Evolutionary conservation across 2,329 filamentous ascomycete species (phyloP).

Genomic region (Pseudopyricularia cyperi): DNA sequence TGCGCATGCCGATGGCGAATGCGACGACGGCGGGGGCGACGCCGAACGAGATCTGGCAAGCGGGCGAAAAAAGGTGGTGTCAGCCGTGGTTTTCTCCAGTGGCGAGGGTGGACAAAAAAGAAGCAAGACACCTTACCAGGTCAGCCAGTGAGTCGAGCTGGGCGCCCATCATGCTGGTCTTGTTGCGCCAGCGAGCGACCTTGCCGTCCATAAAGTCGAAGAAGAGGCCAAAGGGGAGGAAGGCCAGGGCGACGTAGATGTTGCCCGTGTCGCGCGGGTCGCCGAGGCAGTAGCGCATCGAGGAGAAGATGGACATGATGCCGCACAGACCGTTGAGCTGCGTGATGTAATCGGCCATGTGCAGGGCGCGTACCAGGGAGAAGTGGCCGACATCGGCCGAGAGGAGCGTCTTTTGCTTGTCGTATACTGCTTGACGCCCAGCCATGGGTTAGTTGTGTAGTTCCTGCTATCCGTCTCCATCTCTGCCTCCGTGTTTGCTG

Average conservation of each 20-base stretch:
- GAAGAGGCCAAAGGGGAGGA: constrained; percentile 88
- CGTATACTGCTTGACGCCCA: constrained; percentile 18
- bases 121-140: too few relatives aligned
- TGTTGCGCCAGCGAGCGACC: constrained; percentile 90
- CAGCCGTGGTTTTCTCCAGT: neutral
- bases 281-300: constrained; percentile 80
- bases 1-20: constrained; percentile 81
- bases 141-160: constrained; percentile 94
- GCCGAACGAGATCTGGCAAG: constrained; percentile 76
- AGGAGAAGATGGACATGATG: constrained; percentile 91
- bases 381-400: constrained; percentile 62
- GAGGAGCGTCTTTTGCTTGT: constrained; percentile 67
- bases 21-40: constrained; percentile 78
- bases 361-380: constrained; percentile 52
- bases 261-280: constrained; percentile 51
- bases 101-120: constrained; percentile 4
- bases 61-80: neutral
- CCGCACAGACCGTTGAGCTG: constrained; percentile 76
- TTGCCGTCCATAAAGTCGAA: constrained; percentile 98
- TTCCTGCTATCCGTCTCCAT: neutral
- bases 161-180: constrained; percentile 95
- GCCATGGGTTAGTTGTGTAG: neutral
- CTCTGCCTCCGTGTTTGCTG: neutral
- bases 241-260: constrained; percentile 69
- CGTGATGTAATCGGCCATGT: constrained; percentile 75